Evolutionary conservation across 2,329 filamentous ascomycete species (phyloP).

Genomic region (Stachybotrys chartarum): DNA sequence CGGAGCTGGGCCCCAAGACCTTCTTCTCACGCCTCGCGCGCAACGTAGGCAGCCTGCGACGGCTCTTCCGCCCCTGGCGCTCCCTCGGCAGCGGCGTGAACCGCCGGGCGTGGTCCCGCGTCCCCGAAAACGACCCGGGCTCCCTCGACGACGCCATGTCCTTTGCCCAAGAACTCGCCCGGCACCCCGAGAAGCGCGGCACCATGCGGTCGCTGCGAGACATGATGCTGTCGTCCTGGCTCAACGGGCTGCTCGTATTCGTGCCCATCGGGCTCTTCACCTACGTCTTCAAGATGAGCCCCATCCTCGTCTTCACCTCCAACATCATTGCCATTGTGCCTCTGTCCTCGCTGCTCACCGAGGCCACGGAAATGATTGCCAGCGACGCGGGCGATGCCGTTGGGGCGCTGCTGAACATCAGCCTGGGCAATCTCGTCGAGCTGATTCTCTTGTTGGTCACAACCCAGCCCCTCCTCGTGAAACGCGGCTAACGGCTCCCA

Average conservation of each 20-base stretch:
- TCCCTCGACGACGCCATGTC: background rate
- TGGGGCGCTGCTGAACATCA: constrained; percentile 54
- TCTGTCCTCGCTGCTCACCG: constrained; percentile 48
- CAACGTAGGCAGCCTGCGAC: background rate
- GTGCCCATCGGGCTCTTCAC: constrained; percentile 61
- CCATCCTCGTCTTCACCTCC: constrained; percentile 44
- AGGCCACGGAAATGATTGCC: constrained; percentile 54
- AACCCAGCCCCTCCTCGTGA: background rate
- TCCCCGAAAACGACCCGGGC: background rate
- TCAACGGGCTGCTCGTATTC: constrained; percentile 62
- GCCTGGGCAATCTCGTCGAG: constrained; percentile 56
- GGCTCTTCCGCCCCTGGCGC: background rate
- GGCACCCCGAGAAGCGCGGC: background rate
- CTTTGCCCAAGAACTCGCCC: background rate
- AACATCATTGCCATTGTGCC: constrained; percentile 56
- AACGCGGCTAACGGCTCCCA: constrained; percentile 18
- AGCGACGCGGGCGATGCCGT: constrained; percentile 49
- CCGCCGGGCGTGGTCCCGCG: background rate
- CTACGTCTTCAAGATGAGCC: constrained; percentile 29
- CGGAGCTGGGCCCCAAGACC: background rate
- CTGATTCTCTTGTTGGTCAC: constrained; percentile 47
- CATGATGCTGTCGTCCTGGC: constrained; percentile 32
- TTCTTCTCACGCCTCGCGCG: background rate
- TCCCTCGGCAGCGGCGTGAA: background rate
- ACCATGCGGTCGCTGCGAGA: constrained; percentile 14